A percentile compares a stretch with the other conserved stretches of the same genome.
phyloP scores from a whole-genome alignment of 148 eudicot genomes.

The Cornus florida region DNA sequence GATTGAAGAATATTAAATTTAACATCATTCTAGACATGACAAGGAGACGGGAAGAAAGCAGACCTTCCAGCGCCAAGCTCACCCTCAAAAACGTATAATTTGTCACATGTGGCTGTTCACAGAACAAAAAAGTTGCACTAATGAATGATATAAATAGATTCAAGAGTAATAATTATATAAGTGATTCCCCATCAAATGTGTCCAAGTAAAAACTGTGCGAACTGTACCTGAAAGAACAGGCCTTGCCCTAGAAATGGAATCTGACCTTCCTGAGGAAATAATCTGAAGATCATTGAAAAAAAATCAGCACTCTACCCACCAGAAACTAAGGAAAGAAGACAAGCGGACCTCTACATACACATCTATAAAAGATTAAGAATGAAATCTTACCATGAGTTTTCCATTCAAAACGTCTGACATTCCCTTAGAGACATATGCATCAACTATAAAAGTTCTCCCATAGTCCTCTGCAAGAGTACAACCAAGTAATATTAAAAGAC shows the following conservation, averaged over 20 bases:
- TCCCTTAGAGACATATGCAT: slow-evolving; percentile 56
- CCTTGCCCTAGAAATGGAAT: slow-evolving; percentile 53
- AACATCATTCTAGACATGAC: background rate
- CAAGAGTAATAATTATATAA: slow-evolving; percentile 6
- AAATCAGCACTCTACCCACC: slow-evolving; percentile 5
- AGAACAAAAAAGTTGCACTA: slow-evolving; percentile 15
- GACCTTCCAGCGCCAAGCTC: slow-evolving; percentile 89
- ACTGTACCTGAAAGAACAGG: slow-evolving; percentile 75
- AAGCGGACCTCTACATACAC: background rate
- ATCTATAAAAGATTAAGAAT: background rate
- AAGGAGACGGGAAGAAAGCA: slow-evolving; percentile 17
- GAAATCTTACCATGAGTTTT: slow-evolving; percentile 59
- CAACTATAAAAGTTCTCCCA: slow-evolving; percentile 53
- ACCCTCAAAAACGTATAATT: slow-evolving; percentile 66
- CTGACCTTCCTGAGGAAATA: slow-evolving; percentile 68
- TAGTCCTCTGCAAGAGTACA: slow-evolving; percentile 48
- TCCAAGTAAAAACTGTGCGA: slow-evolving; percentile 5
- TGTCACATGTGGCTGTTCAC: slow-evolving; percentile 70
- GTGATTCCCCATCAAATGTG: background rate
- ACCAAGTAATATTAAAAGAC: background rate
- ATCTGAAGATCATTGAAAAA: slow-evolving; percentile 37
- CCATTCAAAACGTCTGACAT: slow-evolving; percentile 57
- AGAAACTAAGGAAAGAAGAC: slow-evolving; percentile 9
- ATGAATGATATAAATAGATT: background rate
- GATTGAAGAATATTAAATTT: background rate